Base-by-base conservation (phyloP, 192 early-diverging fungal genomes). In the Backusella luteola region DNA sequence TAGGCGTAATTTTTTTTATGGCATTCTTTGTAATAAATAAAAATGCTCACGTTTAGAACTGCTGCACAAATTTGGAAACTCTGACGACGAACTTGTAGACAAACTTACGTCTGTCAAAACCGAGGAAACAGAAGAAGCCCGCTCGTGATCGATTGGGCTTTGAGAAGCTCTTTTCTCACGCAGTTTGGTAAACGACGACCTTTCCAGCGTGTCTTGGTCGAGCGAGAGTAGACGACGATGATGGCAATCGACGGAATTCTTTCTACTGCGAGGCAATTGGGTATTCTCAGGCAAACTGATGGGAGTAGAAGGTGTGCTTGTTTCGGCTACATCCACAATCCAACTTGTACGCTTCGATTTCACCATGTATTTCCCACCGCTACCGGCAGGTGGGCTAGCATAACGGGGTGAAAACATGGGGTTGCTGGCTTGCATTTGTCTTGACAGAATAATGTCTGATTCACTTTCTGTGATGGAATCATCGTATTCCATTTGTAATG, bases 301-400 rank as follows among this genome's bases (percentile, higher is more conserved):
- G 3, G 70, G 76, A 32, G 76, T 77, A 2, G 69, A 72, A 14
- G 76, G 70, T 4, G 67, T 39, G 41, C 41, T 66, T 32, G 74
- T 67, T 21, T 42, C 46, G 39, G 23, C 68, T 19, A 53, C 59
- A 56, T 69, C 69, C 38, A 73, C 75, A 36, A 81, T 77, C 76
- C 76, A 81, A 21, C 80, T 81, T 11, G 80, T 67, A n/a, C 80
- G 66, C 52, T 75, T 81, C 26, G 80, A 76, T 67, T 78, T 81
- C 2, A 69, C 46, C 59, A 81, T 72, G 21, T 77, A 75, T 29
- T 69, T 73, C 6, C 68, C 76, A 35, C 73, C 70, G 53, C 79
- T 80, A 12, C 79, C 74, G 5, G 71, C 46, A 42, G 74, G 78
- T 15, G 78, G 69, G 29, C 67, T 71, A 1, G 78, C 69, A 67